Evolutionary conservation across 352 stramenopile species (phyloP).

Genomic region (Globisporangium acanthophoron): DNA sequence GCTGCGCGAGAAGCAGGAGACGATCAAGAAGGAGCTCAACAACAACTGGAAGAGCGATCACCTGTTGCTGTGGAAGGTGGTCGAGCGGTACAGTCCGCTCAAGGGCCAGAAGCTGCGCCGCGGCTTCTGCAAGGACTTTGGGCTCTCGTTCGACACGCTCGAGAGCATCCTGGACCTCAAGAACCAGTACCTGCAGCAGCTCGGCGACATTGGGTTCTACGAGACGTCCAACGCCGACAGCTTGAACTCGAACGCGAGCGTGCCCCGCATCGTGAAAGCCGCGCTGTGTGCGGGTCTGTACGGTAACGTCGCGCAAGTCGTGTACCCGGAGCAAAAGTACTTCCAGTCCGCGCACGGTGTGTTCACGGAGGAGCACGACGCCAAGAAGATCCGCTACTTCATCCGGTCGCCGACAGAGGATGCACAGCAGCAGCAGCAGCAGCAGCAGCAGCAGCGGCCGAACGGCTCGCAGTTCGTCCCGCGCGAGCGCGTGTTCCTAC

Average conservation of each 20-base stretch:
- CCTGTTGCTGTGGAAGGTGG: slow-evolving; percentile 67
- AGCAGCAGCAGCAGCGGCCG: neutral
- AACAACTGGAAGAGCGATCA: slow-evolving; percentile 74
- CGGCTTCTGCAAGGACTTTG: slow-evolving; percentile 61
- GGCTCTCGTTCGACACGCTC: slow-evolving; percentile 85
- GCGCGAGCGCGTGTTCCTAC: slow-evolving; percentile 94
- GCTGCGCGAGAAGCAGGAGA: slow-evolving; percentile 45
- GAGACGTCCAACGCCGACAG: slow-evolving; percentile 27
- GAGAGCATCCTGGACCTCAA: slow-evolving; percentile 91
- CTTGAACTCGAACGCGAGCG: slow-evolving; percentile 54
- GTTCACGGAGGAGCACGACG: slow-evolving; percentile 87
- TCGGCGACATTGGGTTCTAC: slow-evolving; percentile 79
- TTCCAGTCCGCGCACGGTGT: slow-evolving; percentile 90
- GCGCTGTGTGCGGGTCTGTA: slow-evolving; percentile 80
- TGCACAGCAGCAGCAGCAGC: neutral
- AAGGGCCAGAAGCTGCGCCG: slow-evolving; percentile 49
- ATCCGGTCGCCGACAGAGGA: slow-evolving; percentile 31
- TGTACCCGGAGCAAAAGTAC: slow-evolving; percentile 93
- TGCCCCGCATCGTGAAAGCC: slow-evolving; percentile 91
- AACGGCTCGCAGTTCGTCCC: slow-evolving; percentile 12
- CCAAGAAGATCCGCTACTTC: slow-evolving; percentile 94
- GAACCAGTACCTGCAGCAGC: slow-evolving; percentile 80
- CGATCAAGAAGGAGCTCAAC: slow-evolving; percentile 62
- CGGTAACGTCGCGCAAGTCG: slow-evolving; percentile 72
- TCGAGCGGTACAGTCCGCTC: slow-evolving; percentile 61